Evolutionary conservation across 208 protist species (phyloP).

Genomic region (Leishmania arabica): DNA sequence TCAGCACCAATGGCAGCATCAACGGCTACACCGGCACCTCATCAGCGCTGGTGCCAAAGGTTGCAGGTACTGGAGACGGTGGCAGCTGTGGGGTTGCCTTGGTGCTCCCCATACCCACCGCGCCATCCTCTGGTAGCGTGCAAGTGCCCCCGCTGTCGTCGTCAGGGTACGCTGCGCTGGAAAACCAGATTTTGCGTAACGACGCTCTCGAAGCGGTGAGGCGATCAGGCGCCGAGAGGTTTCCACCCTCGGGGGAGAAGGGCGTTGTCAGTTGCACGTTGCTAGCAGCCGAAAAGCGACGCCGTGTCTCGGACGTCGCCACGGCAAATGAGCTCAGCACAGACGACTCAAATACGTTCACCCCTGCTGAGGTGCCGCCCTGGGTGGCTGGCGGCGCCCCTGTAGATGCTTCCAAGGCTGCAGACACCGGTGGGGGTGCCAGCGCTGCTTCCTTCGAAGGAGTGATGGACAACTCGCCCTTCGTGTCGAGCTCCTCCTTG

Average conservation of each 20-base stretch:
- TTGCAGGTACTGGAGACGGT: background rate
- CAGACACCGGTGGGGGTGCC: background rate
- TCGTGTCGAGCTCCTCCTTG: slow-evolving; percentile 1
- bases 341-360: background rate
- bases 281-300: background rate
- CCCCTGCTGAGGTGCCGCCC: background rate
- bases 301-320: background rate
- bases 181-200: background rate
- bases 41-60: background rate
- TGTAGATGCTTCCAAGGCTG: background rate
- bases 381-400: background rate
- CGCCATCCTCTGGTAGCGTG: background rate
- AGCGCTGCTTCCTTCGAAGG: background rate
- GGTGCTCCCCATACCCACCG: background rate
- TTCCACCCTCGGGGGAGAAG: background rate
- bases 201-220: background rate
- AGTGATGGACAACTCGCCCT: background rate
- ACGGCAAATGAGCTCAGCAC: background rate
- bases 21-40: background rate
- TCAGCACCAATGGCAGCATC: background rate
- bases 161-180: background rate
- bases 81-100: background rate
- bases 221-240: background rate
- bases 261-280: background rate
- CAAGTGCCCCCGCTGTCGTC: background rate